Percentiles rank a stretch among this genome's conserved stretches.
These are phyloP conservation scores for Neurospora discreta DNA, from an alignment of 495 filamentous ascomycete genomes.

Conservation along the genomic window DNA sequence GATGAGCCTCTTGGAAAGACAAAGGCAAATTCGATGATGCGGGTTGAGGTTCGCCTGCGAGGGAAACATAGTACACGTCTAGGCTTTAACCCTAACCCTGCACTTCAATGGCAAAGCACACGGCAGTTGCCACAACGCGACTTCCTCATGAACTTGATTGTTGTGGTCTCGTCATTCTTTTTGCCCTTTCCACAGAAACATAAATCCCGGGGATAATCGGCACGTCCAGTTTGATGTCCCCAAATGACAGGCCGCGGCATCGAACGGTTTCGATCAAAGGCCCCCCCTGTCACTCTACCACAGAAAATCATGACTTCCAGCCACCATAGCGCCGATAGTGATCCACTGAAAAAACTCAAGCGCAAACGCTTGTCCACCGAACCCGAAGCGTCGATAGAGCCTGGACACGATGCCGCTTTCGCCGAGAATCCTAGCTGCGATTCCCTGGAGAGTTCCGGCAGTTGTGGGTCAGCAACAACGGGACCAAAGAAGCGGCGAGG, in stretches of 20 bases:
- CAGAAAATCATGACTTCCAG: not conserved
- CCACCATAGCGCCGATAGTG: not conserved
- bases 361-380: conserved; percentile 3
- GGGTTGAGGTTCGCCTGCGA: too few species aligned
- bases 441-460: not conserved
- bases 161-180: not conserved
- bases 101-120: too few species aligned
- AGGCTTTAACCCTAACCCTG: too few species aligned
- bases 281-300: not conserved
- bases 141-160: not conserved
- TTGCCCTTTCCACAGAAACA: not conserved
- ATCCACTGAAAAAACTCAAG: not conserved
- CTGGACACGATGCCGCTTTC: not conserved
- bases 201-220: not conserved
- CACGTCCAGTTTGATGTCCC: not conserved
- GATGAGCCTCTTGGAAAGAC: not conserved
- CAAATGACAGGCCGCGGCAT: not conserved
- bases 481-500: not conserved
- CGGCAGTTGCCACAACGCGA: not conserved
- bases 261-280: not conserved
- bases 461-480: not conserved
- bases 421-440: not conserved
- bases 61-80: not conserved
- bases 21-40: too few species aligned
- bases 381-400: not conserved